These are phyloP conservation scores for Rhodosporidiobolus odoratus DNA, from an alignment of 768 basidiomycete genomes.

Conservation along the genomic window DNA sequence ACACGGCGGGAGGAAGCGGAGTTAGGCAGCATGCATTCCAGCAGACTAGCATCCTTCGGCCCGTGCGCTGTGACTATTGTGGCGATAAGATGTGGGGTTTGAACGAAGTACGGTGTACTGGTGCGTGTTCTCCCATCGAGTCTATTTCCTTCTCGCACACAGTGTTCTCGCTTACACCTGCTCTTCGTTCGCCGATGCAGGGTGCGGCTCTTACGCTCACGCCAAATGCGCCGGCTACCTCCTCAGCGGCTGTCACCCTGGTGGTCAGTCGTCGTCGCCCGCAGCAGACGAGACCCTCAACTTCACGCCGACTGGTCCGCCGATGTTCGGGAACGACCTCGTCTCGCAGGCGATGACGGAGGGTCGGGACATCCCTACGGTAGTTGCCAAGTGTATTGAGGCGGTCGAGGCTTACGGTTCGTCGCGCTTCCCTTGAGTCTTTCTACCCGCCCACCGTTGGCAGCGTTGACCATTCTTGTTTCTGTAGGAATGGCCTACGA, in stretches of 20 bases:
- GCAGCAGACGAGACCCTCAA: slow-evolving; percentile 12
- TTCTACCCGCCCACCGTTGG: neutral
- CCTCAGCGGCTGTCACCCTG: slow-evolving; percentile 27
- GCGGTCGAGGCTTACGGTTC: slow-evolving; percentile 82
- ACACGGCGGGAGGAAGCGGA: slow-evolving; percentile 27
- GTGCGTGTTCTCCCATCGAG: slow-evolving; percentile 52
- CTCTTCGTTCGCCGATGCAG: slow-evolving; percentile 49
- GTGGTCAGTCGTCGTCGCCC: neutral
- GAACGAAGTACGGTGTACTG: slow-evolving; percentile 75
- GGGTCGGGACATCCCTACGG: slow-evolving; percentile 59
- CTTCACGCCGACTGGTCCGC: slow-evolving; percentile 56
- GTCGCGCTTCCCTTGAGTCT: slow-evolving; percentile 41
- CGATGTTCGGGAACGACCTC: slow-evolving; percentile 89
- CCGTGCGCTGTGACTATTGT: slow-evolving; percentile 90
- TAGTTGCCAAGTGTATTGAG: slow-evolving; percentile 92
- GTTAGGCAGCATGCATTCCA: slow-evolving; percentile 74
- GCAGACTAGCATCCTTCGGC: slow-evolving; percentile 76
- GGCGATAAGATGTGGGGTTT: slow-evolving; percentile 98
- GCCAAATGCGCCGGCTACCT: slow-evolving; percentile 59
- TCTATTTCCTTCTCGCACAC: neutral
- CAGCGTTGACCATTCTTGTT: neutral
- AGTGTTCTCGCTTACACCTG: neutral
- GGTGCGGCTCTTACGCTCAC: slow-evolving; percentile 79
- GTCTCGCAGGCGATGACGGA: slow-evolving; percentile 63
- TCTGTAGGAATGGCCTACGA: slow-evolving; percentile 80